Evolutionary conservation across 2,329 filamentous ascomycete genomes (phyloP).

Genomic region (Neonectria ditissima): DNA sequence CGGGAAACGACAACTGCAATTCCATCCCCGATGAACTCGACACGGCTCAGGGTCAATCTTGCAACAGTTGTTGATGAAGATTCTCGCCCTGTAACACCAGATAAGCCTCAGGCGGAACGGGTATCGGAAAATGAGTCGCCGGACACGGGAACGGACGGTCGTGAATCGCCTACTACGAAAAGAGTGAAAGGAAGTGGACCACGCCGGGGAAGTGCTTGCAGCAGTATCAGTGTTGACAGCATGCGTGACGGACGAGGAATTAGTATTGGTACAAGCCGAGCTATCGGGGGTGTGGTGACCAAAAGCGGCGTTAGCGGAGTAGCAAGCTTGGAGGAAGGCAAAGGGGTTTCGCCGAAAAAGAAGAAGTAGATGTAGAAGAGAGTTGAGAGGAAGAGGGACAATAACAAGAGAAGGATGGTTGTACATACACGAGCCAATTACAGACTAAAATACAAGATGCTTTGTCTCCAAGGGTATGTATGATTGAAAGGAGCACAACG

Average conservation of each 20-base stretch:
- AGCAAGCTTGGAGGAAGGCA: constrained; percentile 32
- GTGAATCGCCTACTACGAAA: constrained; percentile 32
- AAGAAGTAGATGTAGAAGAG: constrained; percentile 33
- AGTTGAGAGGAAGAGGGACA: not conserved
- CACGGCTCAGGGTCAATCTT: constrained; percentile 30
- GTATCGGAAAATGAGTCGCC: constrained; percentile 30
- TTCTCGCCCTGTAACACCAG: constrained; percentile 34
- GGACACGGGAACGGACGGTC: constrained; percentile 28
- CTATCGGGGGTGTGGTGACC: constrained; percentile 52
- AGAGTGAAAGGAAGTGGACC: constrained; percentile 30
- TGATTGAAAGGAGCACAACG: not conserved
- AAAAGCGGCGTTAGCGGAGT: constrained; percentile 36
- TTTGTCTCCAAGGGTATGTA: not conserved
- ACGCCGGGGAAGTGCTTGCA: constrained; percentile 47
- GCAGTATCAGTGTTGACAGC: constrained; percentile 56
- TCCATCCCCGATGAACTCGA: constrained; percentile 36
- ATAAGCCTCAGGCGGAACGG: constrained; percentile 13
- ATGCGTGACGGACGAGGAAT: constrained; percentile 55
- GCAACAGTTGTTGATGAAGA: constrained; percentile 29
- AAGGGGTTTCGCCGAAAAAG: constrained; percentile 26
- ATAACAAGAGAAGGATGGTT: not conserved
- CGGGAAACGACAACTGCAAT: constrained; percentile 38
- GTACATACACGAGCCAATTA: not conserved
- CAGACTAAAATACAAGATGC: not conserved
- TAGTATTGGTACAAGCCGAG: constrained; percentile 53